Conservation (phyloP, 179 eudicot species). For the Camellia oleifera region DNA sequence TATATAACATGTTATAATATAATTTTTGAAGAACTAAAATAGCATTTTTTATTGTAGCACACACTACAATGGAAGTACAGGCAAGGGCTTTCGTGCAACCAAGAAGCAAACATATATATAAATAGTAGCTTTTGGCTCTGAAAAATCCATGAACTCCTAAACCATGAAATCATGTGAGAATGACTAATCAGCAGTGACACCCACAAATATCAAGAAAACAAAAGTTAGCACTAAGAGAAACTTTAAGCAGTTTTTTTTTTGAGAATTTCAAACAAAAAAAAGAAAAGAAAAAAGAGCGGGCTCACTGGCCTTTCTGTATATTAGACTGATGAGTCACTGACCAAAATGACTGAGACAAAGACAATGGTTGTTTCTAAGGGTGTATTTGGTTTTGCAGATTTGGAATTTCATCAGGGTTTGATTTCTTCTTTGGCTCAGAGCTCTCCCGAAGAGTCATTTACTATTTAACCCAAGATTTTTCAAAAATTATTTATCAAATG, state of each 20-base stretch:
- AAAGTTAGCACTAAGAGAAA: background rate
- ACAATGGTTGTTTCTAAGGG: background rate
- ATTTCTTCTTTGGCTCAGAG: too few relatives aligned
- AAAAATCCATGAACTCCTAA: background rate
- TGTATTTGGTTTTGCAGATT: background rate
- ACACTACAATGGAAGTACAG: background rate
- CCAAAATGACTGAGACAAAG: background rate
- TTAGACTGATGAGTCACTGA: background rate
- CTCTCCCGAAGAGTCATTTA: too few relatives aligned
- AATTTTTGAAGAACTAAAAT: too few relatives aligned
- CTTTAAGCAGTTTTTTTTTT: background rate
- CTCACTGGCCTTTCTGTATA: constrained; percentile 5
- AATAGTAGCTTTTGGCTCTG: background rate
- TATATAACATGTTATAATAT: too few relatives aligned
- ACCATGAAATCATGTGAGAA: too few relatives aligned
- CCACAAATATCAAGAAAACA: background rate
- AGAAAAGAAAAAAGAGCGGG: background rate
- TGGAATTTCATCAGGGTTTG: too few relatives aligned
- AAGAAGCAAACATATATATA: background rate
- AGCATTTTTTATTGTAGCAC: background rate
- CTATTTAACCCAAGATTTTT: too few relatives aligned
- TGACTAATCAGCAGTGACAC: background rate
- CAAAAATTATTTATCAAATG: too few relatives aligned
- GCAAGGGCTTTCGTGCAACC: background rate
- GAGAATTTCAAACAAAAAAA: constrained; percentile 2